Conservation (phyloP, 2,329 filamentous ascomycete species). For the Xylaria sp. region DNA sequence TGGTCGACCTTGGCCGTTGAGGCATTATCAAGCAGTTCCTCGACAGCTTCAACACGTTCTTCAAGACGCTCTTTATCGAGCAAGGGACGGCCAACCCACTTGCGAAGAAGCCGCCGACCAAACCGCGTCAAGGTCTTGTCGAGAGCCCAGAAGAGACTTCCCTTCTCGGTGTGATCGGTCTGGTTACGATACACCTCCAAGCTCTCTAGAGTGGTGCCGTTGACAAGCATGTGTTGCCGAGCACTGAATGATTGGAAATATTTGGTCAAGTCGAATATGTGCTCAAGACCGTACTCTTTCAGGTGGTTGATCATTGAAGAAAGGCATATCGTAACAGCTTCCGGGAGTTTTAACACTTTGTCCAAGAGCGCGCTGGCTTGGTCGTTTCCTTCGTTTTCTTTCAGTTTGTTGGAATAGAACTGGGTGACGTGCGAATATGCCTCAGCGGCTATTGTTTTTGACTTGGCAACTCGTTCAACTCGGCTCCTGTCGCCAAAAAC, state of each 20-base stretch:
- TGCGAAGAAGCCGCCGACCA: slow-evolving; percentile 85
- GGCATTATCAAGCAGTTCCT: slow-evolving; percentile 80
- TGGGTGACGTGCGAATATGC: slow-evolving; percentile 88
- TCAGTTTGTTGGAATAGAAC: slow-evolving; percentile 91
- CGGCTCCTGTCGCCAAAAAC: slow-evolving; percentile 91
- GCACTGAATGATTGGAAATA: slow-evolving; percentile 98
- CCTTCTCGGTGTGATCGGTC: slow-evolving; percentile 84
- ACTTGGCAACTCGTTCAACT: slow-evolving; percentile 79
- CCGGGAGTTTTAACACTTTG: slow-evolving; percentile 84
- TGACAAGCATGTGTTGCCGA: slow-evolving; percentile 93
- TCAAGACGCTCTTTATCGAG: slow-evolving; percentile 80
- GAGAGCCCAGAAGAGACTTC: slow-evolving; percentile 94
- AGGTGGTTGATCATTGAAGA: slow-evolving; percentile 97
- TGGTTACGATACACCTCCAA: slow-evolving; percentile 96
- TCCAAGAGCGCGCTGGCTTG: slow-evolving; percentile 76
- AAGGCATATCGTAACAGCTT: slow-evolving; percentile 88
- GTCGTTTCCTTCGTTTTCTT: slow-evolving; percentile 66
- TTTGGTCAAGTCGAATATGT: slow-evolving; percentile 95
- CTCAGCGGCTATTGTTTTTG: slow-evolving; percentile 84
- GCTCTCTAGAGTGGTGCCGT: slow-evolving; percentile 92
- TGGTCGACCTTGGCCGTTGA: slow-evolving; percentile 76
- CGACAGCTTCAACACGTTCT: slow-evolving; percentile 82
- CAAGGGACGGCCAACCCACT: slow-evolving; percentile 93
- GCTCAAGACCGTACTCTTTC: slow-evolving; percentile 89
- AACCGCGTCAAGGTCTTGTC: slow-evolving; percentile 93